A percentile compares a stretch with the other conserved stretches of the same genome.
phyloP scores from a whole-genome alignment of 2,329 filamentous ascomycete species.

The Diaporthe humulicola region DNA sequence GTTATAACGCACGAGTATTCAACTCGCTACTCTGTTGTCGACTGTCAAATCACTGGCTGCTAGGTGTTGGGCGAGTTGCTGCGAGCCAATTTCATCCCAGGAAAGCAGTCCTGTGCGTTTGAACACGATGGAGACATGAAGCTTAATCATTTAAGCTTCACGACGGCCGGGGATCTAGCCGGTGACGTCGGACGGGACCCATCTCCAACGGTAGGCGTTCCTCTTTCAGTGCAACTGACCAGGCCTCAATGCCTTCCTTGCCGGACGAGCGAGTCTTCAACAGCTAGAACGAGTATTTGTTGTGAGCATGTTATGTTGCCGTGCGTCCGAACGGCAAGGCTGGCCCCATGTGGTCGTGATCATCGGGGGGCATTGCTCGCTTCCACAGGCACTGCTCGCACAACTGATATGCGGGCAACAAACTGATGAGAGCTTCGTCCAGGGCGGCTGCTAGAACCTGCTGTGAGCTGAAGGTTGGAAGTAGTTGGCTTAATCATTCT shows the following conservation, averaged over 20 bases:
- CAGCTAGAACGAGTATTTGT: background rate
- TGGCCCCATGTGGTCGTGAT: background rate
- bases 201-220: background rate
- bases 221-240: background rate
- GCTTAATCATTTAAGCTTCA: constrained; percentile 29
- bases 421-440: background rate
- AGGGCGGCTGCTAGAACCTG: too few species aligned
- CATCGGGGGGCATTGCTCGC: background rate
- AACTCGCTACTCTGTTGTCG: background rate
- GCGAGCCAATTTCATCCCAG: background rate
- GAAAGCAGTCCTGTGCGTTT: background rate
- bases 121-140: constrained; percentile 6
- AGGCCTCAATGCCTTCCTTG: background rate
- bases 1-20: background rate
- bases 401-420: too few species aligned
- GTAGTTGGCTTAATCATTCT: background rate
- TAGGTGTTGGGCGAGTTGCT: background rate
- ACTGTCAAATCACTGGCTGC: background rate
- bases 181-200: constrained; percentile 22
- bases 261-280: background rate
- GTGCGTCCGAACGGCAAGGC: background rate
- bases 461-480: background rate
- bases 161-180: constrained; percentile 10
- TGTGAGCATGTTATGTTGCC: background rate
- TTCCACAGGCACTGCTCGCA: background rate